Evolutionary conservation across 306 rosid genomes (phyloP).

Genomic region (Trifolium repens): DNA sequence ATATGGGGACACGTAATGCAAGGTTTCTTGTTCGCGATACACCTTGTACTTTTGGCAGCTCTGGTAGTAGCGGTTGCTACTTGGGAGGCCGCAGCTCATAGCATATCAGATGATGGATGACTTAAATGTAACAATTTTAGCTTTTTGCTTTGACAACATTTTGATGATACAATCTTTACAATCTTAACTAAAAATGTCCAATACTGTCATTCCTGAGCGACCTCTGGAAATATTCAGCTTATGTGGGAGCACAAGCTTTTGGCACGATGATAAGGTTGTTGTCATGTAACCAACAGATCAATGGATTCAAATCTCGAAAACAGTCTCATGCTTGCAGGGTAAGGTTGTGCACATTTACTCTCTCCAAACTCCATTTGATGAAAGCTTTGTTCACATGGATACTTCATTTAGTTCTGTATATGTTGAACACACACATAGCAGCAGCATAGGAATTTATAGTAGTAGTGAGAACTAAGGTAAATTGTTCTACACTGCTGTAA

Average conservation of each 20-base stretch:
- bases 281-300: too few relatives aligned
- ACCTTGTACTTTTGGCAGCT: conserved; percentile 55
- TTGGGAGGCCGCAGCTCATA: conserved; percentile 52
- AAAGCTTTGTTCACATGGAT: background rate
- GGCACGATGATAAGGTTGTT: background rate
- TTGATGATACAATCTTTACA: conserved; percentile 24
- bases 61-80: conserved; percentile 68
- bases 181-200: conserved; percentile 18
- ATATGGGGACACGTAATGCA: conserved; percentile 54
- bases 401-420: conserved; percentile 19
- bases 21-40: conserved; percentile 77
- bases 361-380: background rate
- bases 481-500: background rate
- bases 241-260: conserved; percentile 1
- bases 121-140: conserved; percentile 23
- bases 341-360: background rate
- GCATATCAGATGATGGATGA: conserved; percentile 29
- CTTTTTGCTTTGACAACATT: conserved; percentile 9
- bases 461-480: too few relatives aligned
- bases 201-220: conserved; percentile 16
- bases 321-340: background rate
- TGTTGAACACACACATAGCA: conserved; percentile 35
- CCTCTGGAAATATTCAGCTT: conserved; percentile 8
- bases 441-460: conserved; percentile 28
- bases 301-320: background rate